Evolutionary conservation across 257 asterid genomes (phyloP), one percentile per base, ranked within the genome.

Genomic region (Marsdenia floribunda): DNA sequence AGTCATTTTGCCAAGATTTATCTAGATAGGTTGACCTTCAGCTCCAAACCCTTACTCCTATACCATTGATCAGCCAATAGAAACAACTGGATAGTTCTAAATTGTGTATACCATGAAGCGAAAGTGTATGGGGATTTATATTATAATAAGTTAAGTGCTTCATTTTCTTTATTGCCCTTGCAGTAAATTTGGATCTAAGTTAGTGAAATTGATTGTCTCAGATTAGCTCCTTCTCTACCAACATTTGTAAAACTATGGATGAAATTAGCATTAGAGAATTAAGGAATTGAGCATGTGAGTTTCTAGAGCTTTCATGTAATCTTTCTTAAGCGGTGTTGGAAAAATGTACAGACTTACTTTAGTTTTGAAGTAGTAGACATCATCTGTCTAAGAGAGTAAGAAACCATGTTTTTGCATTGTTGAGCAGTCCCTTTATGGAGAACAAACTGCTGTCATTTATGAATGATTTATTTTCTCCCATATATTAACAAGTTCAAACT

Each of bases 91-190:
- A 52, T 52, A 18, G 57, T 52, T 52, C n/a, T 14, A 15, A 4
- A 52, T 14, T 52, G n/a, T 52, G n/a, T 18, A 3, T 21, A 15
- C n/a, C 57, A 52, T 52, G 19, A 15, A 15, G 57, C 57, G 22
- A 52, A 52, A n/a, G 57, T 52, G 19, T 52, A 52, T 3, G 21
- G 57, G 7, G 5, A 11, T 49, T 52, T 4, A 52, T 14, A 52
- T 52, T 16, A 3, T 52, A 76, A 66, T 44, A 37, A 33, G 79
- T 68, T 75, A 68, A 40, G 70, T 55, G 72, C 69, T 73, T 58
- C 61, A 52, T 58, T 55, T 60, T 49, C 38, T 14, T 22, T 55
- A 42, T 18, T 68, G 42, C 42, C 61, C 68, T 49, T 79, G 15
- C 13, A n/a, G 38, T 74, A 35, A 49, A 64, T 16, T 2, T 57